Evolutionary conservation across 2,329 filamentous ascomycete species (phyloP), one percentile per base, ranked within the genome.

Genomic region (Cercospora zeina): DNA sequence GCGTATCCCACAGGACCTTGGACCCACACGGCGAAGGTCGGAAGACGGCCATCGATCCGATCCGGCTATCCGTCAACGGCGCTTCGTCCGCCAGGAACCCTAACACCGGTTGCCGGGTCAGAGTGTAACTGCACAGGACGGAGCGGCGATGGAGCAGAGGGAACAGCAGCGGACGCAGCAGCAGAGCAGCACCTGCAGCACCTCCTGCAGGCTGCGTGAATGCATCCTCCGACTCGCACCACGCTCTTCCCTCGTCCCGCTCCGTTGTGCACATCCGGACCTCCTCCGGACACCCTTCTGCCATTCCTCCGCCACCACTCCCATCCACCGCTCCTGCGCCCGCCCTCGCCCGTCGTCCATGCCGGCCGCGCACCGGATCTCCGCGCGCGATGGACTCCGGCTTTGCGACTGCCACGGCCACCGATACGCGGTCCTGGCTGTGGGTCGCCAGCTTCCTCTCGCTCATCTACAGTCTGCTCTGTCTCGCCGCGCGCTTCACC

Each of bases 381-480:
- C 45, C 56, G 14, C 56, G 14, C 56, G 24, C 6, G 31, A 58
- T 58, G 56, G 54, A 55, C 37, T 58, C 57, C 53, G 67, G 67
- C 14, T 67, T 68, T 45, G 50, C 39, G 27, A 67, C 67, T 10
- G 31, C 63, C 16, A 63, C 62, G 9, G 59, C 62, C n/a, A 54
- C 21, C 58, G 65, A 68, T 37, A 58, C 63, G 30, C 60, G 67
- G 11, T 42, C 63, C n/a, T 68, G 67, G 67, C 33, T 68, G 14
- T 68, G 67, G 67, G 63, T 66, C 3, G 60, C 63, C n/a, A 60
- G 58, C 11, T 37, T 68, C 6, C 55, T 68, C 34, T 53, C 63
- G 19, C 53, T 68, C 39, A 56, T 68, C 21, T 68, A 68, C 63
- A 66, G 63, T 62, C 42, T 68, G 34, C 34, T 68, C 6, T 65